A percentile compares a stretch with the other conserved stretches of the same genome.
Evolutionary conservation across 148 eudicot species (phyloP).

Genomic region (Rhododendron williamsianum): DNA sequence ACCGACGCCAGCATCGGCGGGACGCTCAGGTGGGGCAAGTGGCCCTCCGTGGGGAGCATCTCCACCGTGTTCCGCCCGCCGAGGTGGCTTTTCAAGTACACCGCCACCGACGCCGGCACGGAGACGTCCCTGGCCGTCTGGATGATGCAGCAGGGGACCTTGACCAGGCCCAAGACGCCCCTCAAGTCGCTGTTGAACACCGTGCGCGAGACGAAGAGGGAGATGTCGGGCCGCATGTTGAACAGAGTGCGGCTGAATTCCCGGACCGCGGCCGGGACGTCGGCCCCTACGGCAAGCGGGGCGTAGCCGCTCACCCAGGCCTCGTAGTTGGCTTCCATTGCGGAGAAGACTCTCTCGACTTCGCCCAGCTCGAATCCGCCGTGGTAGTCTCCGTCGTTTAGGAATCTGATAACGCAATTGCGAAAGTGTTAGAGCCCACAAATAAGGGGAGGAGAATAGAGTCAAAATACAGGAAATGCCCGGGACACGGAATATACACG

Average conservation of each 20-base stretch:
- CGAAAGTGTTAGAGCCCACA: background rate
- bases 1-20: slow-evolving; percentile 52
- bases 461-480: background rate
- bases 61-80: slow-evolving; percentile 68
- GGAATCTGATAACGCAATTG: slow-evolving; percentile 37
- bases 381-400: slow-evolving; percentile 74
- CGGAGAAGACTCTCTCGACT: slow-evolving; percentile 67
- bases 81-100: slow-evolving; percentile 60
- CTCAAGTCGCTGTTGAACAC: slow-evolving; percentile 75
- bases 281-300: slow-evolving; percentile 90
- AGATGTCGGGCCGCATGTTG: slow-evolving; percentile 92
- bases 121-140: slow-evolving; percentile 83
- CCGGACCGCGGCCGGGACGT: slow-evolving; percentile 78
- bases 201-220: slow-evolving; percentile 60
- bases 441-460: background rate
- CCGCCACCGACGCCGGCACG: slow-evolving; percentile 78
- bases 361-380: slow-evolving; percentile 81
- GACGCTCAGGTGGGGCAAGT: slow-evolving; percentile 87
- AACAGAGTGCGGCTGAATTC: slow-evolving; percentile 91
- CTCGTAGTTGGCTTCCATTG: slow-evolving; percentile 83
- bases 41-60: slow-evolving; percentile 70
- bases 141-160: slow-evolving; percentile 71
- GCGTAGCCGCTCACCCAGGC: slow-evolving; percentile 93
- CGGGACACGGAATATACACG: background rate
- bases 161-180: slow-evolving; percentile 65